phyloP scores from a whole-genome alignment of 2,329 filamentous ascomycete genomes.

The Clonostachys chloroleuca region DNA sequence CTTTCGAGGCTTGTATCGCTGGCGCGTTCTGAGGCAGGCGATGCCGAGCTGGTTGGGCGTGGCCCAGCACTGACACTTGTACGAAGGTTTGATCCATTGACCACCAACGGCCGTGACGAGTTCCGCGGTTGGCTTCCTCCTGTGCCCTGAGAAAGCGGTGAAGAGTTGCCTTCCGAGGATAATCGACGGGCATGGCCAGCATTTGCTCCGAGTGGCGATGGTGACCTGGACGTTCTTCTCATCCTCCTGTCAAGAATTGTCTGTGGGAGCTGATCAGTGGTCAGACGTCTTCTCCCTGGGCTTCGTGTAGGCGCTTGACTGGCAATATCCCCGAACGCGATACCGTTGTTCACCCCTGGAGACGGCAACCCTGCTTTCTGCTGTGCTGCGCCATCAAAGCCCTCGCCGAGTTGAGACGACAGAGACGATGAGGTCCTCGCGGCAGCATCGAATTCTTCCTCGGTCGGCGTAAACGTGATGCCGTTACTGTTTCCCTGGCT shows the following conservation, averaged over 20 bases:
- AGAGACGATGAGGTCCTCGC: slow-evolving; percentile 29
- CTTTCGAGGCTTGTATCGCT: background rate
- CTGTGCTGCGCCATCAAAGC: slow-evolving; percentile 10
- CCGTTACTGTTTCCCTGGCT: slow-evolving; percentile 40
- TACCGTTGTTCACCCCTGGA: slow-evolving; percentile 22
- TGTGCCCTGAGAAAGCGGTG: too few species aligned
- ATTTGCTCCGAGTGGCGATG: slow-evolving; percentile 41
- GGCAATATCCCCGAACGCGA: slow-evolving; percentile 43
- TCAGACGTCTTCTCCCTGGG: slow-evolving; percentile 38
- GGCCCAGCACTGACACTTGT: slow-evolving; percentile 16
- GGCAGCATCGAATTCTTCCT: slow-evolving; percentile 41
- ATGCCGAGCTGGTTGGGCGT: slow-evolving; percentile 7
- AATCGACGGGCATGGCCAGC: too few species aligned
- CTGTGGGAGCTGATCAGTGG: slow-evolving; percentile 50
- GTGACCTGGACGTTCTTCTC: slow-evolving; percentile 48
- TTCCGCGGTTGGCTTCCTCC: slow-evolving; percentile 21
- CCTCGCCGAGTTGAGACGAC: slow-evolving; percentile 29
- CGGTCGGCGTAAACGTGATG: slow-evolving; percentile 49
- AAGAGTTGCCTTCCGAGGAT: too few species aligned
- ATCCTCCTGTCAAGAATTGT: slow-evolving; percentile 48
- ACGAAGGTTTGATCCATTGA: slow-evolving; percentile 41
- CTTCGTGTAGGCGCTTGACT: slow-evolving; percentile 20
- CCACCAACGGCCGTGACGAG: slow-evolving; percentile 42
- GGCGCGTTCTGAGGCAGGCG: slow-evolving; percentile 12
- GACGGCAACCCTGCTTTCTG: slow-evolving; percentile 8